Evolutionary conservation across 768 basidiomycete species (phyloP).

Genomic region (Collybia sp.): DNA sequence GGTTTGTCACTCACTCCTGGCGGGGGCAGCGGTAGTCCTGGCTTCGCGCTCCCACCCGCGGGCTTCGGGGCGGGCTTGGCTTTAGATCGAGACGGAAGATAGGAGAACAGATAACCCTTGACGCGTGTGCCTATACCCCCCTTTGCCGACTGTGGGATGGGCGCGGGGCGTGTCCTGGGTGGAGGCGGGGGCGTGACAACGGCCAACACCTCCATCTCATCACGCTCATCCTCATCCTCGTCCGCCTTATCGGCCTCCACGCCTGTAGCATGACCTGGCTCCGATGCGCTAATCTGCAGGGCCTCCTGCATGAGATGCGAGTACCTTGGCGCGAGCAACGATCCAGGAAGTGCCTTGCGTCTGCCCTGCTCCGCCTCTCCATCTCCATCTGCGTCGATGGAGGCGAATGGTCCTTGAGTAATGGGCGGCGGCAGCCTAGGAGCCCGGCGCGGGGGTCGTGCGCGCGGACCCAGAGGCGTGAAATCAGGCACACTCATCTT

Average conservation of each 20-base stretch:
- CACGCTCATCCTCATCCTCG: slow-evolving; percentile 8
- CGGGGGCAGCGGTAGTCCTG: slow-evolving; percentile 53
- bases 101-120: slow-evolving; percentile 57
- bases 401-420: slow-evolving; percentile 20
- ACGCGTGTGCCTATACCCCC: slow-evolving; percentile 50
- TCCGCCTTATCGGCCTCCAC: slow-evolving; percentile 1
- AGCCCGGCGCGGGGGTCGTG: slow-evolving; percentile 19
- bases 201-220: background rate
- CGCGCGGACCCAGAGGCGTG: slow-evolving; percentile 38
- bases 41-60: slow-evolving; percentile 15
- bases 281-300: slow-evolving; percentile 30
- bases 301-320: slow-evolving; percentile 57
- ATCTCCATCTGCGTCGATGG: slow-evolving; percentile 16
- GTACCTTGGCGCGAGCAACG: slow-evolving; percentile 50
- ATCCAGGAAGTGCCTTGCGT: slow-evolving; percentile 23
- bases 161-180: slow-evolving; percentile 27
- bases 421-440: slow-evolving; percentile 16
- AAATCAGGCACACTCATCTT: slow-evolving; percentile 48
- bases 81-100: slow-evolving; percentile 48
- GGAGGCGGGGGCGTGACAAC: slow-evolving; percentile 1
- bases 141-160: no score
- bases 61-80: slow-evolving; percentile 17
- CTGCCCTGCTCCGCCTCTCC: no score
- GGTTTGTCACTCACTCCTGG: slow-evolving; percentile 41
- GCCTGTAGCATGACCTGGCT: no score